These are phyloP conservation scores for Ophiostoma ulmi DNA, from an alignment of 2,329 filamentous ascomycete species.

Conservation along the genomic window DNA sequence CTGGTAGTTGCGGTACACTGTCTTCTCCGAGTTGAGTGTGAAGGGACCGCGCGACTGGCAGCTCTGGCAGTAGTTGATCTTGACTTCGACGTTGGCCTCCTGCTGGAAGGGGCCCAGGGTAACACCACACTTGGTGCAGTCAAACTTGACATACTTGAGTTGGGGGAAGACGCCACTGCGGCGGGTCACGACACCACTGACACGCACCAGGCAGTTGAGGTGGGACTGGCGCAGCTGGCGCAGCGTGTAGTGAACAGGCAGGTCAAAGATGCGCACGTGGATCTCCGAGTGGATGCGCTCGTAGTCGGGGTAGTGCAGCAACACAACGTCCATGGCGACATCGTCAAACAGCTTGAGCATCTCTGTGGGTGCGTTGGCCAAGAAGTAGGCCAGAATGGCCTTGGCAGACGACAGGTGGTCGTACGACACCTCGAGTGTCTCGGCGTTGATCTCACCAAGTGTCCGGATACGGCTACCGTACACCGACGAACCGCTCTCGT, in stretches of 20 bases:
- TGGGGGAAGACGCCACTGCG: slow-evolving; percentile 95
- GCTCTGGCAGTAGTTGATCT: slow-evolving; percentile 91
- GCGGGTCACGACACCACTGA: slow-evolving; percentile 91
- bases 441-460: slow-evolving; percentile 94
- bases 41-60: slow-evolving; percentile 95
- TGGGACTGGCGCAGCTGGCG: slow-evolving; percentile 93
- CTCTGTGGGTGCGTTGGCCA: slow-evolving; percentile 92
- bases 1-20: slow-evolving; percentile 97
- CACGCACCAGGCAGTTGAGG: slow-evolving; percentile 89
- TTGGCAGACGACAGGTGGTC: slow-evolving; percentile 86
- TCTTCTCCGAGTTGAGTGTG: slow-evolving; percentile 93
- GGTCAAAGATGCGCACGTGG: slow-evolving; percentile 90
- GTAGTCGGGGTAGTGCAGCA: slow-evolving; percentile 95
- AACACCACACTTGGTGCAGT: slow-evolving; percentile 87
- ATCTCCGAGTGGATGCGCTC: slow-evolving; percentile 97
- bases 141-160: slow-evolving; percentile 97
- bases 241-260: slow-evolving; percentile 91
- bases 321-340: slow-evolving; percentile 91
- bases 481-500: slow-evolving; percentile 81
- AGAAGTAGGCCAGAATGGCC: slow-evolving; percentile 89
- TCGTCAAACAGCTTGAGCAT: slow-evolving; percentile 95
- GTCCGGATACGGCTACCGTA: slow-evolving; percentile 93
- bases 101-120: slow-evolving; percentile 96
- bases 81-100: slow-evolving; percentile 93
- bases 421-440: slow-evolving; percentile 93